Conservation (phyloP, 2,329 filamentous ascomycete species). For the Colletotrichum navitas region DNA sequence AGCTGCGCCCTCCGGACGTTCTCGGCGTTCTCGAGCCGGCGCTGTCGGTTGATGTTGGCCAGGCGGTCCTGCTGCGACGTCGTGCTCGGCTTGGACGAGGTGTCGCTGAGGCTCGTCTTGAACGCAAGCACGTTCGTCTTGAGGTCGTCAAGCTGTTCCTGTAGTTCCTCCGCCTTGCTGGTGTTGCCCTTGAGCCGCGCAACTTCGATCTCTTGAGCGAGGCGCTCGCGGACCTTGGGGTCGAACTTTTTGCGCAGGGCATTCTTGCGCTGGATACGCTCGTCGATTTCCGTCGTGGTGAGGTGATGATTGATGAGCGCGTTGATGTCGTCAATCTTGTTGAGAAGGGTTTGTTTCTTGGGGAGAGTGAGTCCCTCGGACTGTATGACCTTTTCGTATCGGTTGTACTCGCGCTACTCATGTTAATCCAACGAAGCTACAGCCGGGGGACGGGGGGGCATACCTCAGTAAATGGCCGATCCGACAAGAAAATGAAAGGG, state of each 20-base stretch:
- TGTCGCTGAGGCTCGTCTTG: conserved; percentile 70
- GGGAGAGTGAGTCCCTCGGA: conserved; percentile 81
- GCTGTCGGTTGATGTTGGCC: conserved; percentile 85
- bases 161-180: conserved; percentile 65
- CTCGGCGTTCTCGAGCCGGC: conserved; percentile 87
- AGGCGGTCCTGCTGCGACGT: conserved; percentile 83
- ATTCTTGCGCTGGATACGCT: conserved; percentile 80
- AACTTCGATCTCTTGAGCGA: conserved; percentile 74
- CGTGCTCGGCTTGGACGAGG: conserved; percentile 65
- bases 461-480: conserved; percentile 86
- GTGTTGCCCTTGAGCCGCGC: conserved; percentile 75
- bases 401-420: conserved; percentile 78
- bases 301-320: conserved; percentile 82
- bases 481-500: conserved; percentile 92
- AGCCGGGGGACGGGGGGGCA: conserved; percentile 45
- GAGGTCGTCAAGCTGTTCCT: conserved; percentile 72
- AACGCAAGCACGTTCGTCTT: conserved; percentile 81
- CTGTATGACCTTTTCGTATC: conserved; percentile 81
- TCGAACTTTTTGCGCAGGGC: conserved; percentile 75
- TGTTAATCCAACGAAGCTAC: conserved; percentile 5
- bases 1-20: conserved; percentile 92
- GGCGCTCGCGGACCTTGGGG: conserved; percentile 74
- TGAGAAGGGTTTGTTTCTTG: conserved; percentile 75
- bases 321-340: conserved; percentile 87
- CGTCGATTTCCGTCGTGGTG: conserved; percentile 85